Percentiles rank a stretch among this genome's conserved stretches.
Evolutionary conservation across 345 rosid species (phyloP).

Genomic region (Lepidium aucheri): DNA sequence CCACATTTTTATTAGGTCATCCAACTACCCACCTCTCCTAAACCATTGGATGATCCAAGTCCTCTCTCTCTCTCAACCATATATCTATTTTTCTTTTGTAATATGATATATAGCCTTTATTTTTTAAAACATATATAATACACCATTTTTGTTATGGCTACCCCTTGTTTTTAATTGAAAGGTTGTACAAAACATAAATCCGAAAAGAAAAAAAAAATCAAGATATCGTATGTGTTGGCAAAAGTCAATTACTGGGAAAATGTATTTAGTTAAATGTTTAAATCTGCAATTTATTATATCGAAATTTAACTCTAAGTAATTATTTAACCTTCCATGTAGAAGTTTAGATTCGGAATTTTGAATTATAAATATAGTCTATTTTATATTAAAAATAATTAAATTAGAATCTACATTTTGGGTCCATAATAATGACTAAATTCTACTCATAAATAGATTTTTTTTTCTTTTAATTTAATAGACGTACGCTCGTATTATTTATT

Average conservation of each 20-base stretch:
- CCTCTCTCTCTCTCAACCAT: conserved; percentile 25
- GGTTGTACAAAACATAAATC: neutral
- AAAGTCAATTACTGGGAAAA: neutral
- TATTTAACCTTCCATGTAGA: no score
- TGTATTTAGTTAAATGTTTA: no score
- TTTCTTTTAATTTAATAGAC: conserved; percentile 3
- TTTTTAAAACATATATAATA: neutral
- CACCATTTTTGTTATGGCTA: neutral
- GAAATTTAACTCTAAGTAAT: no score
- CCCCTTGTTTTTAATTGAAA: neutral
- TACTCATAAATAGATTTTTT: neutral
- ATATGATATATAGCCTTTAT: neutral
- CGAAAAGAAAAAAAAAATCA: neutral
- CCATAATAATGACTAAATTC: neutral
- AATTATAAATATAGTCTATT: no score
- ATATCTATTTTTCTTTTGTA: neutral
- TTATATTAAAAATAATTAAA: neutral
- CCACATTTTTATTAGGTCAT: conserved; percentile 18
- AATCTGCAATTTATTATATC: no score
- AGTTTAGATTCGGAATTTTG: no score
- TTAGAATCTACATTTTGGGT: neutral
- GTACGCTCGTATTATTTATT: conserved; percentile 4
- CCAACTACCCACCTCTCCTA: conserved; percentile 26
- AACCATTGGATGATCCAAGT: conserved; percentile 30
- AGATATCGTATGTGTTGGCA: neutral